Evolutionary conservation across 1,139 yeast genomes (phyloP), one percentile per base, ranked within the genome.

Genomic region (Yamadazyma pseudoaaseri): DNA sequence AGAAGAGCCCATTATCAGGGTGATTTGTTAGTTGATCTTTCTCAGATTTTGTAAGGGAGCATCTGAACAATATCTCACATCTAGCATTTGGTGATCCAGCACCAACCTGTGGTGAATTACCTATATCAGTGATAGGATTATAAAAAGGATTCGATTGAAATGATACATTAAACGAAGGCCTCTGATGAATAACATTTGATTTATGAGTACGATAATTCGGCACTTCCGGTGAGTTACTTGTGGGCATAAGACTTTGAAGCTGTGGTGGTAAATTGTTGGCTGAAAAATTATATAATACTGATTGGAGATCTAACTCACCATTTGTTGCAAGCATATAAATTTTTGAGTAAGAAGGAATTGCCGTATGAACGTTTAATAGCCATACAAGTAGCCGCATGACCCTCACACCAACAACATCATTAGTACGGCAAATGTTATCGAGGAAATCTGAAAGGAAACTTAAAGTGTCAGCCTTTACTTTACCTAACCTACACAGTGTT

Each of bases 121-220:
- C 69, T 3, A 79, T 53, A 24, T 69, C 49, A 31, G 72, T 54
- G 32, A 64, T 64, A 23, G 76, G 52, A 8, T 51, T 54, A 49
- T 67, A 81, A 51, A 80, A 81, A 2, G 82, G 82, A 29, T 72
- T 69, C 25, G 61, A 68, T 30, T 59, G 56, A 55, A 79, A 79
- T 42, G 68, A 66, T 4, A 76, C 42, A 44, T 65, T 56, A 29
- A 73, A 73, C 12, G 12, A 7, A 54, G 13, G 6, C 11, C 8
- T 22, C 41, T 41, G 32, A 18, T 10, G 7, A 7, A 7, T 10
- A 48, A 49, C 3, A 31, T 34, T 28, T 11, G 39, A 20, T 28
- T 29, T 30, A 35, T 36, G 36, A 25, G 12, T 21, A 16, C 41
- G 16, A 24, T 32, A 29, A 18, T 35, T 12, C 12, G 38, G 33